Evolutionary conservation across 73 alveolate genomes (phyloP).

Genomic region (Paraurostyla sp.): DNA sequence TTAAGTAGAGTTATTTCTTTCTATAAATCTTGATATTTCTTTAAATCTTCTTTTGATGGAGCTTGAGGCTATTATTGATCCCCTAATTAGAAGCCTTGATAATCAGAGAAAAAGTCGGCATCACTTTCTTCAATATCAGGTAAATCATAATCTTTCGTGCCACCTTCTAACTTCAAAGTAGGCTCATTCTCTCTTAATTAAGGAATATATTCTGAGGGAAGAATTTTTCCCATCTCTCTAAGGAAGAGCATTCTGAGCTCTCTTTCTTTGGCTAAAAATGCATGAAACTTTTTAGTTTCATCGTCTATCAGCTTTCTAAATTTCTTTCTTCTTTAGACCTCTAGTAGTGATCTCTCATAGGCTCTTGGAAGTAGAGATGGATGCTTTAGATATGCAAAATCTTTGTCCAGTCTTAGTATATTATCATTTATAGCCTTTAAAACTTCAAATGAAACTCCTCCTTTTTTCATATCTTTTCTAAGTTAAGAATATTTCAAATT

Average conservation of each 20-base stretch:
- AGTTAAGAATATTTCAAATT: background rate
- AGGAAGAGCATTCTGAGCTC: slow-evolving; percentile 59
- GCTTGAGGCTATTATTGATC: background rate
- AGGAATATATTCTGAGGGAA: slow-evolving; percentile 73
- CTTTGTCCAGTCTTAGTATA: slow-evolving; percentile 69
- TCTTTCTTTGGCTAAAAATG: slow-evolving; percentile 56
- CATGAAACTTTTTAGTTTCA: background rate
- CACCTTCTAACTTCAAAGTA: slow-evolving; percentile 46
- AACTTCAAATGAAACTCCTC: background rate
- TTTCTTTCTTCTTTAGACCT: slow-evolving; percentile 70
- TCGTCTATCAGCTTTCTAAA: slow-evolving; percentile 64
- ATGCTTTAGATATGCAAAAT: slow-evolving; percentile 66
- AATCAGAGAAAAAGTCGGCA: background rate
- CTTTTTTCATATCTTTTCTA: background rate
- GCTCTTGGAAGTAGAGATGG: slow-evolving; percentile 73
- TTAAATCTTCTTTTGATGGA: slow-evolving; percentile 5
- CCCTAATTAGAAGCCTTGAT: background rate
- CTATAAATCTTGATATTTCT: background rate
- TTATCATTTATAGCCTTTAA: slow-evolving; percentile 5
- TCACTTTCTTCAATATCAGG: slow-evolving; percentile 47
- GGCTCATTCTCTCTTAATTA: slow-evolving; percentile 59
- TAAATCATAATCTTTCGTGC: slow-evolving; percentile 28
- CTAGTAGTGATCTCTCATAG: slow-evolving; percentile 63
- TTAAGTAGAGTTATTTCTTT: slow-evolving; percentile 19
- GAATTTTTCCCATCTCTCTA: slow-evolving; percentile 49